Evolutionary conservation across 345 rosid genomes (phyloP), one percentile per base, ranked within the genome.

Genomic region (Moricandia arvensis): DNA sequence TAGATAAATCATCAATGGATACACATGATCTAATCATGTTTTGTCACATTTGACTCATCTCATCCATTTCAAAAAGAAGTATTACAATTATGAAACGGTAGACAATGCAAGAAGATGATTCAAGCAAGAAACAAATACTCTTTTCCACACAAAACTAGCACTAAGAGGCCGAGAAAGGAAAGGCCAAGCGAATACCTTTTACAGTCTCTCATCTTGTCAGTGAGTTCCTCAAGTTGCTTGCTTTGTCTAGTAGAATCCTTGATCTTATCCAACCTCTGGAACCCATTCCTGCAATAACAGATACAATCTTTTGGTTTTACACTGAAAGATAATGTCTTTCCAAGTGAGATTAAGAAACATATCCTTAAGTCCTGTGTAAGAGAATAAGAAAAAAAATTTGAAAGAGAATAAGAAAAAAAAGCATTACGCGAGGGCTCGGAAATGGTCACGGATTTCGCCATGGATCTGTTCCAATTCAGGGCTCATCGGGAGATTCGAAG

Each of bases 381-480:
- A n/a, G n/a, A n/a, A 7, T 2, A 73, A 8, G 63, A 63, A 1
- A 53, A 21, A 16, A 15, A 7, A 60, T 3, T 29, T 8, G 31
- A 67, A 18, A 59, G 18, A 5, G 13, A 35, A 4, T 33, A 6
- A 26, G 18, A 51, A 0, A 7, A 4, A 33, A 63, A 37, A 41
- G 75, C 83, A 66, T 87, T 47, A 91, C 97, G 96, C 85, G 75
- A 95, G 95, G 53, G 93, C 97, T 61, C 99, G 91, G 59, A 91
- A 90, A 72, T 88, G 85, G 82, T 95, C 97, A 57, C 88, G 91
- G 75, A 95, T 95, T 83, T 95, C 93, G 18, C 93, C 97, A 67
- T 91, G 97, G 92, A 91, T 91, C 93, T 90, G 98, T 87, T 94
- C 97, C 87, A 94, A 78, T 83, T 88, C 92, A 71, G 96, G 89